A percentile compares a stretch with the other conserved stretches of the same genome.
These are phyloP conservation scores for Ballota nigra DNA, from an alignment of 257 asterid species.

Conservation along the genomic window DNA sequence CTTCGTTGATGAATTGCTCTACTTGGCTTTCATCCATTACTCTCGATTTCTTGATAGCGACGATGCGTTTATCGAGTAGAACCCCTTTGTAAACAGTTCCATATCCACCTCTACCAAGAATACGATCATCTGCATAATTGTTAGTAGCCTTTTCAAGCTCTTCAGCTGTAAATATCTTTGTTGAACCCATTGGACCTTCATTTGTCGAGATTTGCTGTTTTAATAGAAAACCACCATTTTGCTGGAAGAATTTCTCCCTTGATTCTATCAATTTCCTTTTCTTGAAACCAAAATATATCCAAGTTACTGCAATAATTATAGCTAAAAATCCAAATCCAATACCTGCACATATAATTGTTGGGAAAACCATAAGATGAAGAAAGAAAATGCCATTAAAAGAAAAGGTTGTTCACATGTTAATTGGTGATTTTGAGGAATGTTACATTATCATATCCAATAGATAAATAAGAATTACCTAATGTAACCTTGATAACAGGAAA, in stretches of 20 bases:
- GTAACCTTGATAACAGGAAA: slow-evolving; percentile 15
- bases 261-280: slow-evolving; percentile 42
- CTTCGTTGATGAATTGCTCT: slow-evolving; percentile 76
- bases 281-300: slow-evolving; percentile 54
- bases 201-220: slow-evolving; percentile 54
- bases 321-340: slow-evolving; percentile 62
- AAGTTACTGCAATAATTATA: slow-evolving; percentile 40
- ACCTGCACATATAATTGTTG: slow-evolving; percentile 37
- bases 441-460: background rate
- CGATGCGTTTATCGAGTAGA: slow-evolving; percentile 42
- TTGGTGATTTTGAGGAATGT: background rate
- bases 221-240: slow-evolving; percentile 65
- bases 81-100: slow-evolving; percentile 74
- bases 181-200: slow-evolving; percentile 43
- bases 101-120: slow-evolving; percentile 76
- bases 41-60: slow-evolving; percentile 70
- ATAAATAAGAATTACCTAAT: slow-evolving; percentile 13
- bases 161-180: slow-evolving; percentile 54
- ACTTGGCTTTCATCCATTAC: slow-evolving; percentile 57
- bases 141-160: slow-evolving; percentile 61
- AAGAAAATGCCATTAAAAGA: background rate
- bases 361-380: background rate
- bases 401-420: background rate
- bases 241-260: slow-evolving; percentile 65
- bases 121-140: slow-evolving; percentile 49